These are phyloP conservation scores for Cladorrhinum sp. DNA, from an alignment of 2,329 filamentous ascomycete species.

Conservation along the genomic window DNA sequence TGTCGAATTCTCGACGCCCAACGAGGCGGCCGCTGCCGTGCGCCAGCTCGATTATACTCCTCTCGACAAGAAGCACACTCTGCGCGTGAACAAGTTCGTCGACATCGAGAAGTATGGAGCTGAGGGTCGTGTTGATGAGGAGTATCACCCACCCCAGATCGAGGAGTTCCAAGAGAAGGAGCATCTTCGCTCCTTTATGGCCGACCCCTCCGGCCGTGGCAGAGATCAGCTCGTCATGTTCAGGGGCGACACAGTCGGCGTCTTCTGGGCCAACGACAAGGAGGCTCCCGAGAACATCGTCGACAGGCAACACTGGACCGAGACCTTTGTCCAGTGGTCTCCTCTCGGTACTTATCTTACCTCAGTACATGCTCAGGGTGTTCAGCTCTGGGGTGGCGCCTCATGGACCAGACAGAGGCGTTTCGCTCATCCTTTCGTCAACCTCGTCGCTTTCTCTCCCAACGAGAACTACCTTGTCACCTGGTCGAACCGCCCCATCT, in stretches of 20 bases:
- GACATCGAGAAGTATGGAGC: constrained; percentile 95
- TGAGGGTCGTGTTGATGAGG: constrained; percentile 89
- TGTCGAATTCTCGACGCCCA: constrained; percentile 89
- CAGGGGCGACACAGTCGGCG: constrained; percentile 84
- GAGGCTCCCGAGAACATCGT: constrained; percentile 84
- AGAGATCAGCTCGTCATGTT: constrained; percentile 96
- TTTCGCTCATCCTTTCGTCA: constrained; percentile 93
- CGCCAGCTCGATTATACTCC: constrained; percentile 82
- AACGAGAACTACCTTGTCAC: constrained; percentile 90
- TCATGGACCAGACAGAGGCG: constrained; percentile 88
- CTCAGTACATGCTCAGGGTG: constrained; percentile 92
- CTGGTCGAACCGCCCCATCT: constrained; percentile 92
- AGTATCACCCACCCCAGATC: constrained; percentile 78
- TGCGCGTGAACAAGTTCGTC: constrained; percentile 96
- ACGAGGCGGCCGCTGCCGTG: constrained; percentile 84
- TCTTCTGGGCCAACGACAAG: constrained; percentile 98
- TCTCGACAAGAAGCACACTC: constrained; percentile 94
- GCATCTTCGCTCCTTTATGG: constrained; percentile 90
- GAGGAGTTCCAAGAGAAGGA: constrained; percentile 88
- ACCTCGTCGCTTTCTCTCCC: constrained; percentile 94
- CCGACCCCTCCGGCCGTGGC: constrained; percentile 72
- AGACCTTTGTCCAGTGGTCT: constrained; percentile 97
- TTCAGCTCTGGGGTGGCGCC: constrained; percentile 92
- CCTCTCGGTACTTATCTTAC: constrained; percentile 90
- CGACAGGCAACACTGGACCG: constrained; percentile 94